Evolutionary conservation across 202 grass and related monocot genomes (phyloP).

Genomic region (Saccharum hybrid): DNA sequence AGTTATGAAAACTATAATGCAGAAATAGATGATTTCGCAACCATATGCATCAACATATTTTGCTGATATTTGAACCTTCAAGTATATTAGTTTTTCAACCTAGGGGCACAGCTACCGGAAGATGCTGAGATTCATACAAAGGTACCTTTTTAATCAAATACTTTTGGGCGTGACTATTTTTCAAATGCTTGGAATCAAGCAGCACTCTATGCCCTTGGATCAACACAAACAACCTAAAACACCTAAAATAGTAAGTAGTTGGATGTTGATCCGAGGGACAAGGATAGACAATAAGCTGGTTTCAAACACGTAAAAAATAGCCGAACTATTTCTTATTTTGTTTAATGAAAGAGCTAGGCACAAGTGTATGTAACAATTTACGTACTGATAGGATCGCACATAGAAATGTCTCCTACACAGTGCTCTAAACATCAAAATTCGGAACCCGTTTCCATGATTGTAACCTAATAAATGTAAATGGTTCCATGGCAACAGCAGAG

Average conservation of each 20-base stretch:
- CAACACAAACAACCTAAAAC: too few species aligned
- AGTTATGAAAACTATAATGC: background rate
- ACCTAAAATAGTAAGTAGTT: too few species aligned
- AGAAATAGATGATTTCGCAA: background rate
- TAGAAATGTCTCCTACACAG: too few species aligned
- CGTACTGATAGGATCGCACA: background rate
- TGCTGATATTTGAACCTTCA: background rate
- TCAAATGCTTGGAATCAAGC: background rate
- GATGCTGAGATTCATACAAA: background rate
- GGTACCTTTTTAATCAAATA: background rate
- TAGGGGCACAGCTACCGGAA: background rate
- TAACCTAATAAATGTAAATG: slow-evolving; percentile 1
- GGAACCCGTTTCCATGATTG: background rate
- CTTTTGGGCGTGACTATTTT: background rate
- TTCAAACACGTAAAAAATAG: background rate
- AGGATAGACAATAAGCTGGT: background rate
- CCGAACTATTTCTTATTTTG: background rate
- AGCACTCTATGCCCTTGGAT: background rate
- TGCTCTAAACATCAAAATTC: background rate
- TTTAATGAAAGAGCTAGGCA: background rate
- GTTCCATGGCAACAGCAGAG: background rate
- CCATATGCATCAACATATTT: background rate
- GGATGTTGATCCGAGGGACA: background rate
- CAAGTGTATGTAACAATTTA: background rate
- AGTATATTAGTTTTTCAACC: background rate